phyloP scores from a whole-genome alignment of 2,329 filamentous ascomycete species.

The Atkinsonella texensis region DNA sequence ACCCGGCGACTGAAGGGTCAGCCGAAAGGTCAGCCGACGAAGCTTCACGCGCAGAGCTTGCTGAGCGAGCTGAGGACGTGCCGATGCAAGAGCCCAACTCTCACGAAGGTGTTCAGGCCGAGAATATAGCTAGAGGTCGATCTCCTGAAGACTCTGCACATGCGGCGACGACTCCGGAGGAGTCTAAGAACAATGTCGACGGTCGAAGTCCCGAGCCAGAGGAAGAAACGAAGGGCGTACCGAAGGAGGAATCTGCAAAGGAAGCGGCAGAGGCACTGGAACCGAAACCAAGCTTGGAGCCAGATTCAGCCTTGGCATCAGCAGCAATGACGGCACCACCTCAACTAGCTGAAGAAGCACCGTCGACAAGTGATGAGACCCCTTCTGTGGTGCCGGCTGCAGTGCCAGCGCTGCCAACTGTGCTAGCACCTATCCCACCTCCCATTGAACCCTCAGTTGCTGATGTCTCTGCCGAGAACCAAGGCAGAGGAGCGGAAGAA shows the following conservation, averaged over 20 bases:
- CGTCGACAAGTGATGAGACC: background rate
- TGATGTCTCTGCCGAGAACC: background rate
- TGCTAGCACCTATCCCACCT: background rate
- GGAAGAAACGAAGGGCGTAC: conserved; percentile 5
- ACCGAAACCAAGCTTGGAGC: background rate
- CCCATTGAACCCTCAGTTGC: background rate
- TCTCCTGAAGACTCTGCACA: conserved; percentile 18
- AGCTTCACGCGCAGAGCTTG: background rate
- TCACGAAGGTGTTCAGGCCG: background rate
- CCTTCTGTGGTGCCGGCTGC: background rate
- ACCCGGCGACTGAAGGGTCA: background rate
- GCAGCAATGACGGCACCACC: background rate
- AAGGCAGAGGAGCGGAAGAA: conserved; percentile 1
- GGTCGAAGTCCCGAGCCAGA: conserved; percentile 4
- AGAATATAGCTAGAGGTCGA: conserved; percentile 11
- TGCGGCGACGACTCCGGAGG: background rate
- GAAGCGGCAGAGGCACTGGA: conserved; percentile 5
- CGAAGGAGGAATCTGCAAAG: conserved; percentile 6
- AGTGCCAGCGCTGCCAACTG: background rate
- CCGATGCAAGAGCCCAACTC: background rate
- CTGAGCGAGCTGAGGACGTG: background rate
- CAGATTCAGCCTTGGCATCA: background rate
- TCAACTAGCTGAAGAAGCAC: background rate
- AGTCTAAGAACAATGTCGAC: background rate
- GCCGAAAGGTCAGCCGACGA: background rate